Conservation (phyloP, 1,139 yeast genomes). For the Zygosaccharomyces sapae region DNA sequence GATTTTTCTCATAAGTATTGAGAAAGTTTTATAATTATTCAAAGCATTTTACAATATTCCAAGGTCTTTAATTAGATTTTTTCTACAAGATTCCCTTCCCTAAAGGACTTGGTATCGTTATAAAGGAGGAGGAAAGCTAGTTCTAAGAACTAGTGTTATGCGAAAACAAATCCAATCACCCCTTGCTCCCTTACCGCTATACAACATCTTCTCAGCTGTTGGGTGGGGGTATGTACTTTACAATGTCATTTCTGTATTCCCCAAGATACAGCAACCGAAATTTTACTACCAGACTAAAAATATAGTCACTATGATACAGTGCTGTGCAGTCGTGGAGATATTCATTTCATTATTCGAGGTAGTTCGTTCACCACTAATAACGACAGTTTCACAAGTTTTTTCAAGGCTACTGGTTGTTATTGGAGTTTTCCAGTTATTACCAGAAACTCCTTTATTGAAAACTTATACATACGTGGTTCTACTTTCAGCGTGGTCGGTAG, state of each 20-base stretch:
- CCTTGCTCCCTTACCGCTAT: conserved; percentile 37
- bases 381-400: conserved; percentile 81
- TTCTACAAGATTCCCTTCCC: background rate
- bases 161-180: conserved; percentile 23
- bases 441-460: conserved; percentile 53
- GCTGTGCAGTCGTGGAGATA: conserved; percentile 79
- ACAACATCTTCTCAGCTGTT: conserved; percentile 63
- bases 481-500: conserved; percentile 80
- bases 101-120: background rate
- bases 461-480: conserved; percentile 63
- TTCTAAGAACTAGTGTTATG: conserved; percentile 13
- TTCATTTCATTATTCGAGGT: conserved; percentile 71
- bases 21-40: background rate
- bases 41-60: background rate
- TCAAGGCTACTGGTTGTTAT: conserved; percentile 79
- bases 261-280: conserved; percentile 50
- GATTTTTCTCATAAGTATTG: background rate
- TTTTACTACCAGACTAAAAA: conserved; percentile 57
- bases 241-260: conserved; percentile 44
- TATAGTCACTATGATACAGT: conserved; percentile 66
- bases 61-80: background rate
- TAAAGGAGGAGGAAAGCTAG: background rate
- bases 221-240: conserved; percentile 62
- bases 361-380: conserved; percentile 79
- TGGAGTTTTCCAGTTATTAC: conserved; percentile 74